Evolutionary conservation across 768 basidiomycete genomes (phyloP).

Genomic region (Cystofilobasidium bisporidii): DNA sequence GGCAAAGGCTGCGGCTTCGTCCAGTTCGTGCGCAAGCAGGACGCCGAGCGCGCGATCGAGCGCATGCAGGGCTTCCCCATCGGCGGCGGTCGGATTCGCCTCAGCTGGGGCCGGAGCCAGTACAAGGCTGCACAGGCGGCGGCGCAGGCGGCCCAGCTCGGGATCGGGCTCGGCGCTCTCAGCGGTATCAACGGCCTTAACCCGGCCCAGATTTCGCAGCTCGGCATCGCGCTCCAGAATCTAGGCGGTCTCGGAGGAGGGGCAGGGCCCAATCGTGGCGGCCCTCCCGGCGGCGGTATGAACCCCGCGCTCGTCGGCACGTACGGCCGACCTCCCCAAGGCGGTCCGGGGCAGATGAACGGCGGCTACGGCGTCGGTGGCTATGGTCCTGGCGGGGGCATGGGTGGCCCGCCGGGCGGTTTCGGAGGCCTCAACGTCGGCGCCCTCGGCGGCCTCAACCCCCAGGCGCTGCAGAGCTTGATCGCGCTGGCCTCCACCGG

Average conservation of each 20-base stretch:
- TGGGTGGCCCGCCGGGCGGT: not conserved
- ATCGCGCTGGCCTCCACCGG: slow-evolving; percentile 1
- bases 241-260: not conserved
- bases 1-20: slow-evolving; percentile 95
- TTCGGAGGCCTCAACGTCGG: not conserved
- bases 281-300: not conserved
- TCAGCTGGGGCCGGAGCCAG: slow-evolving; percentile 91
- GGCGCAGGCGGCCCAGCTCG: slow-evolving; percentile 41
- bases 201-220: slow-evolving; percentile 27
- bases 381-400: not conserved
- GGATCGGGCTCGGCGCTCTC: slow-evolving; percentile 29
- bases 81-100: slow-evolving; percentile 77
- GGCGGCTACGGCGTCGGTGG: slow-evolving; percentile 3
- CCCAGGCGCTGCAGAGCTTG: slow-evolving; percentile 22
- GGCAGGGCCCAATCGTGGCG: not conserved
- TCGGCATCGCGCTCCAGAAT: slow-evolving; percentile 26
- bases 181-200: slow-evolving; percentile 27
- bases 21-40: slow-evolving; percentile 82
- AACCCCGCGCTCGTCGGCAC: not conserved
- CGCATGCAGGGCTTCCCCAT: slow-evolving; percentile 96
- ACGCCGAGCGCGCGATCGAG: slow-evolving; percentile 85
- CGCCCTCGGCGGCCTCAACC: slow-evolving; percentile 6
- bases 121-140: slow-evolving; percentile 88
- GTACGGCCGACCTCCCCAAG: not conserved
- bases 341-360: not conserved